Evolutionary conservation across 2,329 filamentous ascomycete species (phyloP).

Genomic region (Drechslerella dactyloides): DNA sequence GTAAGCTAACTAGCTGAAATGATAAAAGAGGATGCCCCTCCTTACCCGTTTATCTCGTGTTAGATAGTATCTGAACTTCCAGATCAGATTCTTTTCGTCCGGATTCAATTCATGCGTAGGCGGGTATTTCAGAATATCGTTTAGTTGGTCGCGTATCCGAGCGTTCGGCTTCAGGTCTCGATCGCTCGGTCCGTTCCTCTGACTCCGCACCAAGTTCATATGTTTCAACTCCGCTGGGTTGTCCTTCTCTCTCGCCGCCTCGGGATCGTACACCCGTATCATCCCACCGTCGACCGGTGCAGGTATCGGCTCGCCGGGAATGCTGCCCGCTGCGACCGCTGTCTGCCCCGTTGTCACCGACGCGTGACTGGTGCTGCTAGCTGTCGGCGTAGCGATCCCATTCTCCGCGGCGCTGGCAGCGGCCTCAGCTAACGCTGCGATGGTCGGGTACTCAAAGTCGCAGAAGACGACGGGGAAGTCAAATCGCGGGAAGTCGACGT

Average conservation of each 20-base stretch:
- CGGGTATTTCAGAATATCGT: constrained; percentile 86
- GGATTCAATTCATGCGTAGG: constrained; percentile 85
- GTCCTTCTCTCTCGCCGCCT: constrained; percentile 77
- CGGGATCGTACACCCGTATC: constrained; percentile 89
- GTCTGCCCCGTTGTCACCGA: constrained; percentile 54
- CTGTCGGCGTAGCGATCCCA: constrained; percentile 33
- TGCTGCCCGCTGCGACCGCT: constrained; percentile 12
- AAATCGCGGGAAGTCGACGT: constrained; percentile 90
- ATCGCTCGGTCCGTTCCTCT: constrained; percentile 90
- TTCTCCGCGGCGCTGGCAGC: constrained; percentile 27
- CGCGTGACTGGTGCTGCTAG: constrained; percentile 61
- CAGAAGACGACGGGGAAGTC: constrained; percentile 95
- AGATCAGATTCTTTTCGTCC: constrained; percentile 93
- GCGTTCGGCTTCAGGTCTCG: constrained; percentile 95
- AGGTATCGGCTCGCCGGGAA: constrained; percentile 40
- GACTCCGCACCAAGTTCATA: constrained; percentile 85
- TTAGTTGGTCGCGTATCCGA: constrained; percentile 91
- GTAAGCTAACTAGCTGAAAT: background rate
- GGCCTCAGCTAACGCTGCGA: constrained; percentile 24
- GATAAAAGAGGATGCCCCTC: background rate
- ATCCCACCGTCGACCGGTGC: constrained; percentile 64
- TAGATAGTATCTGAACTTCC: constrained; percentile 95
- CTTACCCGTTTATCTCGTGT: constrained; percentile 78
- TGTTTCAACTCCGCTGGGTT: constrained; percentile 97
- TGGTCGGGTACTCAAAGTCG: constrained; percentile 76